Base-by-base conservation (phyloP, 306 rosid genomes). In the Malus orientalis region DNA sequence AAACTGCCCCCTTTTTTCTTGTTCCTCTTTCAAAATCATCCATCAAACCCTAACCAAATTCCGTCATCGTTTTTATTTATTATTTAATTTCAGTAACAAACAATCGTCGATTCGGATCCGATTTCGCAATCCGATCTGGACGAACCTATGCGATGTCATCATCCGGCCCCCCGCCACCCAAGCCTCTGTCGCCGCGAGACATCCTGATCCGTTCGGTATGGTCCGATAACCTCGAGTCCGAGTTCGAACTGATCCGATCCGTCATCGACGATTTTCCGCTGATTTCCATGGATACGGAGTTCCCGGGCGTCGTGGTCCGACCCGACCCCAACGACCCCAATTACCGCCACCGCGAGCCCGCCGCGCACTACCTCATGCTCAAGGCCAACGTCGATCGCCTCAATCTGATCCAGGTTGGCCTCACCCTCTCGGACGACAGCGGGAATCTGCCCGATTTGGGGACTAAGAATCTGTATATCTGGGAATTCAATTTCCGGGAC, bases 201-300 rank as follows among this genome's bases (percentile, higher is more conserved):
- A 67, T 87, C 23, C 51, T 76, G 45, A 83, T 72, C 14, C 87
- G 97, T n/a, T 84, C 91, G 10, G 97, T 89, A 4, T 91, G 92
- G 91, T 70, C 91, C 29, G 75, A 68, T 1, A 89, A 91, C 33
- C 81, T 91, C 3, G 89, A 80, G 3, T 65, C 70, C 22, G 97
- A 91, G 76, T 78, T 91, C 47, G 18, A 47, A 7, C 45, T 85
- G 79, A 89, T 91, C 74, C 79, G 86, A 13, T 81, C 86, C 16
- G 55, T 72, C 1, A 69, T 91, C 19, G 89, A 89, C 55, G 70
- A 62, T 0, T 64, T 40, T 74, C 92, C 92, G 0, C 11, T 76
- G 15, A 63, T 90, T 47, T 74, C 97, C 9, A 92, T 92, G 97
- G 96, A 92, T 36, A 92, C 97, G 1, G 97, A 91, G 72, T 92